Percentiles rank a stretch among this genome's conserved stretches.
Evolutionary conservation across 257 asterid genomes (phyloP).

Genomic region (Sherardia arvensis): DNA sequence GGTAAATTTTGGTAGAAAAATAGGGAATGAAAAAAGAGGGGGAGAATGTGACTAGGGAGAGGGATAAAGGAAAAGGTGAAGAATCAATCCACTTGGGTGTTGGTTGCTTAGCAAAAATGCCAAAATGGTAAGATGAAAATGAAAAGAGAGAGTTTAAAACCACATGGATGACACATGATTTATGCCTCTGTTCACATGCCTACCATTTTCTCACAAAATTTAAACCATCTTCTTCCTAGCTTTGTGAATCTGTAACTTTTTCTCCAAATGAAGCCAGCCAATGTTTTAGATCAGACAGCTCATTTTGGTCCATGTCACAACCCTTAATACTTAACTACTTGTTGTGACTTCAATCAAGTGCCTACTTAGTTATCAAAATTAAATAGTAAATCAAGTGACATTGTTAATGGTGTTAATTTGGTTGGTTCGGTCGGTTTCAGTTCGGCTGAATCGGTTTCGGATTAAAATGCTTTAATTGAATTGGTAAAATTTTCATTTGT

Average conservation of each 20-base stretch:
- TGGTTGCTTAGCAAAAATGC: conserved; percentile 26
- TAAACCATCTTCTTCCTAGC: neutral
- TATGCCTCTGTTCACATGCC: conserved; percentile 28
- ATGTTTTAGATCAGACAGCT: conserved; percentile 40
- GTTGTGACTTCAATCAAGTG: conserved; percentile 19
- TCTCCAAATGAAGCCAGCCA: conserved; percentile 31
- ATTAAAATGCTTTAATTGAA: no score
- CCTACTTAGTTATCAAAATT: neutral
- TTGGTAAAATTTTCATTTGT: no score
- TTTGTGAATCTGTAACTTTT: conserved; percentile 21
- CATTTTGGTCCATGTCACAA: conserved; percentile 49
- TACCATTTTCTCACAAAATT: conserved; percentile 10
- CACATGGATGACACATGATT: conserved; percentile 74
- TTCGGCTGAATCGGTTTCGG: no score
- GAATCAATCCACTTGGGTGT: conserved; percentile 23
- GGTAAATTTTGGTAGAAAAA: no score
- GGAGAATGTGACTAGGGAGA: no score
- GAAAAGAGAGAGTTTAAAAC: conserved; percentile 20
- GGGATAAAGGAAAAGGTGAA: conserved; percentile 4
- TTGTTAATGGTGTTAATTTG: no score
- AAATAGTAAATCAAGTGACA: no score
- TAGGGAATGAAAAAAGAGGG: neutral
- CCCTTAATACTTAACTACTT: conserved; percentile 21
- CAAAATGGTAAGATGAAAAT: conserved; percentile 18
- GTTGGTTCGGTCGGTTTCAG: no score